A percentile compares a stretch with the other conserved stretches of the same genome.
phyloP scores from a whole-genome alignment of 2,329 filamentous ascomycete species.

The Fusarium sp. region DNA sequence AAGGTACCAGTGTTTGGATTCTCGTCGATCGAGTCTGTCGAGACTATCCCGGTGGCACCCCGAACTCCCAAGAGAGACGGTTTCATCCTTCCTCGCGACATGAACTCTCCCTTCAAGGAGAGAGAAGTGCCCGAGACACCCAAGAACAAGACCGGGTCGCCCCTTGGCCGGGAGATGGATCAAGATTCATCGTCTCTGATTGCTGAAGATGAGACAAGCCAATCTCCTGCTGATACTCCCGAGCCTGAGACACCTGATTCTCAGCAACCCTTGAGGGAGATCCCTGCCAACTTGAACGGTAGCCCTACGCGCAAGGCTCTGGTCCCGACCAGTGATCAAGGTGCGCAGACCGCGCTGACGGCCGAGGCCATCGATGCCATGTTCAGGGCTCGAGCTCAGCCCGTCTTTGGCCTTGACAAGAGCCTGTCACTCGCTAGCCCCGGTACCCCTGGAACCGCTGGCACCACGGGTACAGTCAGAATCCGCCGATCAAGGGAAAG shows the following conservation, averaged over 20 bases:
- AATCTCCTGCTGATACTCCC: conserved; percentile 58
- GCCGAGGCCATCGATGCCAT: conserved; percentile 83
- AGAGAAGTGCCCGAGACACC: conserved; percentile 54
- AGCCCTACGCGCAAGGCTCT: conserved; percentile 54
- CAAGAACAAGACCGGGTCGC: conserved; percentile 45
- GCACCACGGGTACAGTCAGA: conserved; percentile 56
- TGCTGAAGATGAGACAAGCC: conserved; percentile 73
- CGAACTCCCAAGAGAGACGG: conserved; percentile 66
- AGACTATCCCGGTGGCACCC: conserved; percentile 59
- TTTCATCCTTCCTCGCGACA: conserved; percentile 67
- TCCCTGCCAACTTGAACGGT: conserved; percentile 68
- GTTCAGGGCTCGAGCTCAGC: conserved; percentile 60
- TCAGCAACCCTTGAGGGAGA: conserved; percentile 69
- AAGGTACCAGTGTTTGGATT: conserved; percentile 53
- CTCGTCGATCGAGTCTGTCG: conserved; percentile 59
- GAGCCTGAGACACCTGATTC: conserved; percentile 65
- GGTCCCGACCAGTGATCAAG: conserved; percentile 72
- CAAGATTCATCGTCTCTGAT: conserved; percentile 61
- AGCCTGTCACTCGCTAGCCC: conserved; percentile 51
- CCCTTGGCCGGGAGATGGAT: conserved; percentile 59
- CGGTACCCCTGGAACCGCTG: conserved; percentile 50
- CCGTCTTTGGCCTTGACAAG: conserved; percentile 48
- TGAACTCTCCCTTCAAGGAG: conserved; percentile 46
- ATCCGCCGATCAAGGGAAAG: conserved; percentile 64
- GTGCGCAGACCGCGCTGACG: conserved; percentile 87